phyloP scores from a whole-genome alignment of 768 basidiomycete species.

The Mycena albidolilacea region DNA sequence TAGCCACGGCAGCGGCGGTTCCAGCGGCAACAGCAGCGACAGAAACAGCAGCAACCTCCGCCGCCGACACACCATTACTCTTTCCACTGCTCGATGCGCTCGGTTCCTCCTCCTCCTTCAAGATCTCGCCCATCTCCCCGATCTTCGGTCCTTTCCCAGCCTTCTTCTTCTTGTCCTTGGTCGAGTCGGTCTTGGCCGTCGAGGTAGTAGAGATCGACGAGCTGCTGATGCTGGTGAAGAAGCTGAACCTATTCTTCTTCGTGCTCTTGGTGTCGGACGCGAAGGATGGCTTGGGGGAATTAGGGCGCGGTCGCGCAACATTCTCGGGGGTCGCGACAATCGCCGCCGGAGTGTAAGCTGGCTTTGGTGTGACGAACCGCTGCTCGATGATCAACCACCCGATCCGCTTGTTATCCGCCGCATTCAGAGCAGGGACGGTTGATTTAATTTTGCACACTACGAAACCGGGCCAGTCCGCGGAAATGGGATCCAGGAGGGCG shows the following conservation, averaged over 20 bases:
- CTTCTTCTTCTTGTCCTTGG: constrained; percentile 56
- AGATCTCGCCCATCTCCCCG: constrained; percentile 81
- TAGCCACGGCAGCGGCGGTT: constrained; percentile 35
- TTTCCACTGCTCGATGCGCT: constrained; percentile 20
- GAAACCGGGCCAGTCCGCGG: constrained; percentile 77
- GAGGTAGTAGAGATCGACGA: constrained; percentile 48
- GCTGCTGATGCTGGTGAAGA: constrained; percentile 62
- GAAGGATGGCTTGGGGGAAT: constrained; percentile 61
- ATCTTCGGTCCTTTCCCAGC: constrained; percentile 55
- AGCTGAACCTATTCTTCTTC: constrained; percentile 75
- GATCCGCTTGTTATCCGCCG: constrained; percentile 55
- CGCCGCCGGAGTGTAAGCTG: constrained; percentile 43
- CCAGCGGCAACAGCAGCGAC: constrained; percentile 39
- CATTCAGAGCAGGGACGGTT: constrained; percentile 46
- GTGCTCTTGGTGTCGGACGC: constrained; percentile 64
- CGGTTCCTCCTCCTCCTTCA: constrained; percentile 64
- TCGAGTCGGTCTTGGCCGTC: constrained; percentile 48
- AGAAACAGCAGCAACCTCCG: constrained; percentile 32
- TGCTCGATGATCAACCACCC: constrained; percentile 83
- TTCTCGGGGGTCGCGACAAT: constrained; percentile 33
- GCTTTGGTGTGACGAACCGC: constrained; percentile 58
- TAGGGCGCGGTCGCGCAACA: constrained; percentile 48
- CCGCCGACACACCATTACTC: constrained; percentile 30
- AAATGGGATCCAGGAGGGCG: constrained; percentile 77
- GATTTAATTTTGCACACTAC: constrained; percentile 78